Base-by-base conservation (phyloP, 805 yeast species). In the Lachancea sp. region DNA sequence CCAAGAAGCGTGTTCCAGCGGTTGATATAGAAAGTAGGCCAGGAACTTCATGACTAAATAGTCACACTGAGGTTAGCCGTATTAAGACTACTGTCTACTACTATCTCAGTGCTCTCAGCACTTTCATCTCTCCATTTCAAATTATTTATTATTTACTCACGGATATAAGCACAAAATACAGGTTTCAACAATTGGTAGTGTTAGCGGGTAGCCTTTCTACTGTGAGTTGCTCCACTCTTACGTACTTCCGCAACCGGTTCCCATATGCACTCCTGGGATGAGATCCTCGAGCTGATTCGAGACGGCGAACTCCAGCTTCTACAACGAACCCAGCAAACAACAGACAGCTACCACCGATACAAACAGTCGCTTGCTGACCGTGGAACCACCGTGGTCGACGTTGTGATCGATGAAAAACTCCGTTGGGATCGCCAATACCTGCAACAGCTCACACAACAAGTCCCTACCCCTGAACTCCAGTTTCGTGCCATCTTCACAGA, bases 381-480 rank as follows among this genome's bases (percentile, higher is more conserved):
- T 4, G 57, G 66, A 8, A 53, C 68, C 2, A 63, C 72, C 11
- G 65, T 80, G 17, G 70, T 70, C 41, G 70, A 75, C 32, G 71
- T 69, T 49, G 58, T 82, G 19, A 51, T 80, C 32, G 56, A 62
- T 8, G 55, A 64, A 28, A 70, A 75, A 47, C 63, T 80, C 35
- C 39, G 61, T 3, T 81, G 89, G 89, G 55, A 64, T 8, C 56
- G 61, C 15, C 43, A 47, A 3, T 63, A 63, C 34, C 53, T 50
- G 36, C 17, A 46, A 33, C 39, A 34, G 47, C 39, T 52, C 43
- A 52, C 41, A 28, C 49, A 45, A 3, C 19, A 26, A 4, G 54
- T 48, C 44, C 59, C 48, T 8, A 50, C 45, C 5, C 45, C 41
- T 36, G 49, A 39, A 4, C 52, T 52, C 19, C 49, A 56, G 32